These are phyloP conservation scores for Pseudonitzschia multiseries DNA, from an alignment of 108 stramenopile genomes.

Conservation along the genomic window DNA sequence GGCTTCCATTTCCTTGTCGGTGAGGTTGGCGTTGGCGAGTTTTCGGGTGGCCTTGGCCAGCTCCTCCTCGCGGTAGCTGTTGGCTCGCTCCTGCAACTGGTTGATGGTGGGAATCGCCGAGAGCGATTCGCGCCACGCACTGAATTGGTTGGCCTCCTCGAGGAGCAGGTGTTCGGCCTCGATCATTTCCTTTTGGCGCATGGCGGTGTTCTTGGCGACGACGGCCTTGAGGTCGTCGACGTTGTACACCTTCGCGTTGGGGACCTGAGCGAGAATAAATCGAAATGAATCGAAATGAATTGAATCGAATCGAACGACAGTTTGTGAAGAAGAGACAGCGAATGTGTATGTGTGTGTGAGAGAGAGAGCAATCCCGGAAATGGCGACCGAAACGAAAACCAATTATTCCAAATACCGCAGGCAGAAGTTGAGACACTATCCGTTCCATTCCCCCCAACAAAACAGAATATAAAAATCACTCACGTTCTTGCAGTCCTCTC, in stretches of 20 bases:
- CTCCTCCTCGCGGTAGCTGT: slow-evolving; percentile 90
- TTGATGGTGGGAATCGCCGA: slow-evolving; percentile 95
- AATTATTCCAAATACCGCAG: too few species aligned
- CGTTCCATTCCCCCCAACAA: too few species aligned
- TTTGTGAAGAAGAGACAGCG: too few species aligned
- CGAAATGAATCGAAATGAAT: too few species aligned
- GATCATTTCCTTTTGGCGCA: slow-evolving; percentile 97
- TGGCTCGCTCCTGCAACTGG: slow-evolving; percentile 93
- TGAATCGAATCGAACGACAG: too few species aligned
- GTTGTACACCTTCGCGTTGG: slow-evolving; percentile 88
- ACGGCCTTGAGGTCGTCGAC: slow-evolving; percentile 98
- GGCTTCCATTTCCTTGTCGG: slow-evolving; percentile 91
- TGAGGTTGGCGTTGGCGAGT: slow-evolving; percentile 84
- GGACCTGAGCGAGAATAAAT: slow-evolving; percentile 47
- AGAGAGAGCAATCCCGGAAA: too few species aligned
- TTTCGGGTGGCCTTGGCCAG: slow-evolving; percentile 86
- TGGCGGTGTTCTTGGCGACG: slow-evolving; percentile 96
- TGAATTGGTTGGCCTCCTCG: slow-evolving; percentile 88
- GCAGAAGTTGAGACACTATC: too few species aligned
- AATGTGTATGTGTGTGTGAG: too few species aligned
- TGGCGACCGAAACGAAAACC: too few species aligned
- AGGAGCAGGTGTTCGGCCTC: slow-evolving; percentile 90
- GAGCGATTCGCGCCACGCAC: slow-evolving; percentile 92
- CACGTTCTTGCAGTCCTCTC: slow-evolving; percentile 80
- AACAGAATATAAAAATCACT: too few species aligned